Conservation (phyloP, 371 early-diverging fungal genomes). For the Thermomucor indicae-seudaticae region DNA sequence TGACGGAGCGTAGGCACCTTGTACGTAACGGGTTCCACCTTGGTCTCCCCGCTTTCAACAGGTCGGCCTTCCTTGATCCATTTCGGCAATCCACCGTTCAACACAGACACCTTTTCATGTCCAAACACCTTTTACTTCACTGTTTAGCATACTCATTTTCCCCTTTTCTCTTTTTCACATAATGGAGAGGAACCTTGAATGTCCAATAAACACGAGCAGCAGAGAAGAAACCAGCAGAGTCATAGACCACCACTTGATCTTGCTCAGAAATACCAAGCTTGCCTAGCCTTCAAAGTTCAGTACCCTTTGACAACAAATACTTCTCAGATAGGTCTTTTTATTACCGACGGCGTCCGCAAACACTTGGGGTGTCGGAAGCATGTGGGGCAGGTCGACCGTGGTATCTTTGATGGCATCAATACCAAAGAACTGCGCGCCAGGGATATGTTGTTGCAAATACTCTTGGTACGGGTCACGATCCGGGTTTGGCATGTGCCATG, state of each 20-base stretch:
- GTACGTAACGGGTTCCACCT: conserved; percentile 29
- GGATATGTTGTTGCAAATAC: conserved; percentile 54
- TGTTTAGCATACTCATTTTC: not conserved
- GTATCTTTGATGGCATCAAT: conserved; percentile 74
- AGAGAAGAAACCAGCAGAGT: conserved; percentile 64
- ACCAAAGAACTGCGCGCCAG: conserved; percentile 67
- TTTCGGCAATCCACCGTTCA: conserved; percentile 83
- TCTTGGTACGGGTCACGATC: conserved; percentile 67
- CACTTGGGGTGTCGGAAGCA: conserved; percentile 64
- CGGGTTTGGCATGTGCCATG: conserved; percentile 84
- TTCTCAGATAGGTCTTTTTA: no score
- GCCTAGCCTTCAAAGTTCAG: conserved; percentile 39
- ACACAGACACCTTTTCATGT: conserved; percentile 75
- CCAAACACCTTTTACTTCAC: conserved; percentile 64
- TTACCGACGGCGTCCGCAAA: conserved; percentile 63
- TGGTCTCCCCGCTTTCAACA: conserved; percentile 16
- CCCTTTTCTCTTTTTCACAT: not conserved
- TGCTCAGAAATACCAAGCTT: conserved; percentile 63
- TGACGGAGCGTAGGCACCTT: conserved; percentile 33
- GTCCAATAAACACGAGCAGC: conserved; percentile 83
- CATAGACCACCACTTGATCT: conserved; percentile 78
- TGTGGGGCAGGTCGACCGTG: conserved; percentile 66
- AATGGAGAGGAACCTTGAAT: conserved; percentile 67
- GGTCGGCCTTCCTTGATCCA: conserved; percentile 67
- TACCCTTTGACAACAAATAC: no score